phyloP scores from a whole-genome alignment of 2,329 filamentous ascomycete genomes.

The Monosporascus sp. region DNA sequence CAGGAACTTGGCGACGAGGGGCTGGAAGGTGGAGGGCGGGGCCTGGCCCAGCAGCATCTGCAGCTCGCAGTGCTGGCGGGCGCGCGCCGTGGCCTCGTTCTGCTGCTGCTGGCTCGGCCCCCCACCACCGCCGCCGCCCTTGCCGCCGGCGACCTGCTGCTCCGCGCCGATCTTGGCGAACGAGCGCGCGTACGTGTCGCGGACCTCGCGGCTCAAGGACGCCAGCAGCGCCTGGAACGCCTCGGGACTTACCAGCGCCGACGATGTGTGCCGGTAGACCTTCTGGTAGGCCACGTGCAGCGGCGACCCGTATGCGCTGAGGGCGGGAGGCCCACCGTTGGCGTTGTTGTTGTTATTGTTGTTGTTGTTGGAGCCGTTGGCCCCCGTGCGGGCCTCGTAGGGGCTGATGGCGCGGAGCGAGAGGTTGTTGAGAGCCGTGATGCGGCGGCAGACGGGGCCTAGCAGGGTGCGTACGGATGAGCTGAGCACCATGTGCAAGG shows the following conservation, averaged over 20 bases:
- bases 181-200: slow-evolving; percentile 42
- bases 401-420: slow-evolving; percentile 44
- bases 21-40: slow-evolving; percentile 41
- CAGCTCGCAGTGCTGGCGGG: slow-evolving; percentile 46
- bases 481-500: slow-evolving; percentile 61
- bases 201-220: slow-evolving; percentile 42
- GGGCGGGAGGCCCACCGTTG: slow-evolving; percentile 22
- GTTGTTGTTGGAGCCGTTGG: slow-evolving; percentile 36
- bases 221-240: slow-evolving; percentile 59
- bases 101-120: slow-evolving; percentile 33
- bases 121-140: slow-evolving; percentile 4
- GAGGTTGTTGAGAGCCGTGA: slow-evolving; percentile 50
- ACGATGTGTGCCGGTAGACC: slow-evolving; percentile 45
- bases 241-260: slow-evolving; percentile 50
- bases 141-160: slow-evolving; percentile 25
- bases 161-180: slow-evolving; percentile 39
- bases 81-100: slow-evolving; percentile 35
- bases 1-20: slow-evolving; percentile 62
- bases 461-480: slow-evolving; percentile 71
- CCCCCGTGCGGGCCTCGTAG: slow-evolving; percentile 37
- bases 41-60: slow-evolving; percentile 44
- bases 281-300: slow-evolving; percentile 53
- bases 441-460: slow-evolving; percentile 59
- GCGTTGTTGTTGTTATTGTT: slow-evolving; percentile 32
- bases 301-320: slow-evolving; percentile 23